Conservation (phyloP, 305 asterid genomes). For the Fraxinus sp. region DNA sequence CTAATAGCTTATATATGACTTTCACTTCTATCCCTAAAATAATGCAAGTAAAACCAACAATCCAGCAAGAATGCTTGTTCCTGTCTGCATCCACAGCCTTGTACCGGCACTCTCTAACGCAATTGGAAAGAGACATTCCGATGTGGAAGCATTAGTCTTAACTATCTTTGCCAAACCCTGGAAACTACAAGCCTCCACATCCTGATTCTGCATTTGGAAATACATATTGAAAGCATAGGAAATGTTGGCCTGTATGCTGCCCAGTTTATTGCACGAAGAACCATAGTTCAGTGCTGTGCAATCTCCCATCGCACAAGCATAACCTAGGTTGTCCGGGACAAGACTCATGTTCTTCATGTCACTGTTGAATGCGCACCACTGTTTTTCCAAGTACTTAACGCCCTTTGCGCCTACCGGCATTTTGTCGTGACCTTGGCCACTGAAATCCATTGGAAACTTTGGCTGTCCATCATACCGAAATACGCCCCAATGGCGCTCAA, state of each 20-base stretch:
- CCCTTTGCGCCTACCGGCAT: slow-evolving; percentile 53
- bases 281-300: slow-evolving; percentile 44
- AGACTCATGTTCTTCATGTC: slow-evolving; percentile 16
- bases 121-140: slow-evolving; percentile 49
- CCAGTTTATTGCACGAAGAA: slow-evolving; percentile 38
- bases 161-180: slow-evolving; percentile 48
- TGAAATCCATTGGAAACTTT: slow-evolving; percentile 51
- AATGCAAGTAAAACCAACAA: slow-evolving; percentile 24
- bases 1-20: not conserved
- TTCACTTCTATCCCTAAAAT: not conserved
- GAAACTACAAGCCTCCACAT: slow-evolving; percentile 56
- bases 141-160: slow-evolving; percentile 32
- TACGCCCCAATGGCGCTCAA: slow-evolving; percentile 78
- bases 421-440: slow-evolving; percentile 38
- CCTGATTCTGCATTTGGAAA: slow-evolving; percentile 54
- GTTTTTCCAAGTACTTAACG: slow-evolving; percentile 38
- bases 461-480: slow-evolving; percentile 61
- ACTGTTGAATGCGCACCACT: slow-evolving; percentile 52
- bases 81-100: slow-evolving; percentile 5
- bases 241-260: not conserved
- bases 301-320: slow-evolving; percentile 46
- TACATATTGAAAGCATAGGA: slow-evolving; percentile 65
- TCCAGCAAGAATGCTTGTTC: slow-evolving; percentile 16
- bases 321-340: slow-evolving; percentile 27
- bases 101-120: slow-evolving; percentile 38